A percentile compares a stretch with the other conserved stretches of the same genome.
phyloP scores from a whole-genome alignment of 257 asterid genomes.

The Mentha longifolia region DNA sequence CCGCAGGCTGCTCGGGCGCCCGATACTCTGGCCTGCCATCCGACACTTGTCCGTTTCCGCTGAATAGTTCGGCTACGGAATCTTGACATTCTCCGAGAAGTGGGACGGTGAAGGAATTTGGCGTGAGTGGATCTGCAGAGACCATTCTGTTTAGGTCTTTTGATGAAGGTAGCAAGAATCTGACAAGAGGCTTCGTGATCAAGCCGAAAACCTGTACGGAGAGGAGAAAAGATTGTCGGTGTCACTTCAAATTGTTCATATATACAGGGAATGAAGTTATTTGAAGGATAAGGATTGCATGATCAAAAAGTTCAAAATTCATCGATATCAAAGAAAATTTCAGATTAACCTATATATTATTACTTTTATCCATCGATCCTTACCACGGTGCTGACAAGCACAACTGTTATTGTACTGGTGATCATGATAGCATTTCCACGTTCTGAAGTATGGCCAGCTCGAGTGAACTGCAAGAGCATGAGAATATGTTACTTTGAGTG shows the following conservation, averaged over 20 bases:
- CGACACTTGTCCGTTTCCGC: slow-evolving; percentile 47
- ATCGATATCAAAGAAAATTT: too few species aligned
- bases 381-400: slow-evolving; percentile 98
- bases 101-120: slow-evolving; percentile 70
- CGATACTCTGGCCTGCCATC: slow-evolving; percentile 43
- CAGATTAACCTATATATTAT: too few species aligned
- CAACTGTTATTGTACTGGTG: slow-evolving; percentile 95
- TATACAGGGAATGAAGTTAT: not conserved
- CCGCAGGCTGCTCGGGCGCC: slow-evolving; percentile 79
- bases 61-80: slow-evolving; percentile 55
- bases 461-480: slow-evolving; percentile 67
- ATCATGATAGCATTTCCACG: slow-evolving; percentile 82
- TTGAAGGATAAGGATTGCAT: not conserved
- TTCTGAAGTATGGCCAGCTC: slow-evolving; percentile 70
- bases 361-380: slow-evolving; percentile 21
- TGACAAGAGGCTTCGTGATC: slow-evolving; percentile 82
- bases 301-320: too few species aligned
- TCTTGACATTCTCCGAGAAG: slow-evolving; percentile 63
- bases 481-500: not conserved
- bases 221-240: too few species aligned
- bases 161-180: slow-evolving; percentile 61
- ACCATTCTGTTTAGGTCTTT: slow-evolving; percentile 54
- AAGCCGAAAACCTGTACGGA: slow-evolving; percentile 84
- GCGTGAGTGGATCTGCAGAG: slow-evolving; percentile 69
- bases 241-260: not conserved